Evolutionary conservation across 495 filamentous ascomycete genomes (phyloP).

Genomic region (Tetracladium setigerum): DNA sequence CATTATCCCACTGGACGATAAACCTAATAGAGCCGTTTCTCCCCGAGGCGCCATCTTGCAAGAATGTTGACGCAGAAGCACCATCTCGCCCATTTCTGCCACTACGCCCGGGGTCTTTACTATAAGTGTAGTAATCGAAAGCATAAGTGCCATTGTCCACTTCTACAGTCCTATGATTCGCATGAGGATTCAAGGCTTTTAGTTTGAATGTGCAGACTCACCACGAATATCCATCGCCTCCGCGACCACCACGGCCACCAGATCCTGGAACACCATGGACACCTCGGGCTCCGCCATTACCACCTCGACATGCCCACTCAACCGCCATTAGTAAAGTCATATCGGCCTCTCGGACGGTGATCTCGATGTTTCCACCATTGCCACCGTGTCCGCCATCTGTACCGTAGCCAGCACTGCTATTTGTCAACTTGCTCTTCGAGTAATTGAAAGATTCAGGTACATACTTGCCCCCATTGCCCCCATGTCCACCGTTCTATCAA

Average conservation of each 20-base stretch:
- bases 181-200: too few relatives aligned
- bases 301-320: constrained; percentile 15
- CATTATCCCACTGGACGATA: constrained; percentile 23
- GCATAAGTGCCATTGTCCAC: too few relatives aligned
- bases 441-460: not conserved
- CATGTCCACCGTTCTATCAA: constrained; percentile 22
- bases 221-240: constrained; percentile 20
- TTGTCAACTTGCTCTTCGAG: not conserved
- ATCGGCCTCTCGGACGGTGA: constrained; percentile 25
- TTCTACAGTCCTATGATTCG: too few relatives aligned
- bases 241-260: constrained; percentile 25
- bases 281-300: constrained; percentile 16
- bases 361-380: constrained; percentile 20
- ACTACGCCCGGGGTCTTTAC: constrained; percentile 2
- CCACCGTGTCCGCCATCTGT: constrained; percentile 27
- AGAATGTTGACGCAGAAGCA: constrained; percentile 6
- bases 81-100: constrained; percentile 24
- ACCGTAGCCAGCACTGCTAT: constrained; percentile 20
- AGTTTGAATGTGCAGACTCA: constrained; percentile 6
- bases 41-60: constrained; percentile 21
- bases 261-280: constrained; percentile 25
- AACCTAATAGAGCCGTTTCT: constrained; percentile 23
- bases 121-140: too few relatives aligned
- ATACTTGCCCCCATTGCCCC: constrained; percentile 26
- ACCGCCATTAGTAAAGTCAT: constrained; percentile 23